Percentiles rank a stretch among this genome's conserved stretches.
phyloP scores from a whole-genome alignment of 192 early-diverging fungal species.

The Oehlia diaphana region DNA sequence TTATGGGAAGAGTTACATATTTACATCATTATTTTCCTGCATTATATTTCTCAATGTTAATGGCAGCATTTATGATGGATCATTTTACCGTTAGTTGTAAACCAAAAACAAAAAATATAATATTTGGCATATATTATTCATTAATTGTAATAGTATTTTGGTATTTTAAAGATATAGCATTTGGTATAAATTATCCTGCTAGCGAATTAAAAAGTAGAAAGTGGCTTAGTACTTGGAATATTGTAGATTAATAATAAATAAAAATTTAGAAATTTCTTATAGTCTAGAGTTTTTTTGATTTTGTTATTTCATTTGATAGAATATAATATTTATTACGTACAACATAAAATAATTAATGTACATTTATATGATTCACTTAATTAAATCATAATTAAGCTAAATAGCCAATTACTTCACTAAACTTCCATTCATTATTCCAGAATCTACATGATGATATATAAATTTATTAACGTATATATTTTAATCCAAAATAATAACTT shows the following conservation, averaged over 20 bases:
- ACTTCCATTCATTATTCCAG: slow-evolving; percentile 35
- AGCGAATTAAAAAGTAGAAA: slow-evolving; percentile 53
- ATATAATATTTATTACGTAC: too few species aligned
- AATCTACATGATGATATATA: slow-evolving; percentile 24
- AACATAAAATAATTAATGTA: too few species aligned
- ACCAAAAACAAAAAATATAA: slow-evolving; percentile 30
- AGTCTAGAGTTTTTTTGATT: not conserved
- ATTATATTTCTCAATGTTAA: slow-evolving; percentile 88
- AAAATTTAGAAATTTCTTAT: too few species aligned
- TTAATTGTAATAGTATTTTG: slow-evolving; percentile 59
- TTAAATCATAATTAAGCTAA: not conserved
- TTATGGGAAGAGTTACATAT: slow-evolving; percentile 97
- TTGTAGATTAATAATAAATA: slow-evolving; percentile 52
- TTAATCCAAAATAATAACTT: not conserved
- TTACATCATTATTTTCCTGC: slow-evolving; percentile 98
- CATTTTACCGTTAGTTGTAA: slow-evolving; percentile 46
- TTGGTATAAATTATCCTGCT: slow-evolving; percentile 77
- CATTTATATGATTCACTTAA: too few species aligned
- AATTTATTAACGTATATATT: not conserved
- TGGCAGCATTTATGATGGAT: slow-evolving; percentile 75
- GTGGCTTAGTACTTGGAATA: slow-evolving; percentile 83
- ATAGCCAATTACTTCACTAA: slow-evolving; percentile 30
- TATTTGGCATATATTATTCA: slow-evolving; percentile 49
- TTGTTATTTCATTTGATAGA: too few species aligned
- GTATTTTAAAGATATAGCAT: slow-evolving; percentile 80